These are phyloP conservation scores for Clavispora vitiphila DNA, from an alignment of 805 yeast species.

Conservation along the genomic window DNA sequence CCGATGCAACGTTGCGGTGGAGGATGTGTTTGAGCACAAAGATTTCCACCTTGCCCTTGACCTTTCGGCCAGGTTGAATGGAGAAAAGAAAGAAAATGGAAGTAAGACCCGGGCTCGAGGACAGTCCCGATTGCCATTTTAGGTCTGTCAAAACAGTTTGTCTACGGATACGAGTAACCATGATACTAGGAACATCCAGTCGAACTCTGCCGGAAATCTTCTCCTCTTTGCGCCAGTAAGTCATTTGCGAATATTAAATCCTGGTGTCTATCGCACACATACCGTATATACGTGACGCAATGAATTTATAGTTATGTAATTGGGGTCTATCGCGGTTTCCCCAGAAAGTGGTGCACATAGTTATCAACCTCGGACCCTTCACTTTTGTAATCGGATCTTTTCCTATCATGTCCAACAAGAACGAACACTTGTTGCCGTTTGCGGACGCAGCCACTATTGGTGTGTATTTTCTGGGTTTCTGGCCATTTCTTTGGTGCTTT, in stretches of 20 bases:
- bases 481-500: background rate
- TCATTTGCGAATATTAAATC: too few relatives aligned
- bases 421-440: slow-evolving; percentile 42
- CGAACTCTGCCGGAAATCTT: too few relatives aligned
- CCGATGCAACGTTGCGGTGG: slow-evolving; percentile 21
- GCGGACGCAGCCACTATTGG: slow-evolving; percentile 88
- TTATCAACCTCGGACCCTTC: background rate
- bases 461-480: slow-evolving; percentile 27
- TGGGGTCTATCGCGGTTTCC: slow-evolving; percentile 1
- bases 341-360: slow-evolving; percentile 5
- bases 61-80: slow-evolving; percentile 40
- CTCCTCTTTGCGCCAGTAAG: too few relatives aligned
- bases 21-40: slow-evolving; percentile 42
- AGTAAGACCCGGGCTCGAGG: background rate
- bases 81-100: background rate
- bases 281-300: too few relatives aligned
- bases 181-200: too few relatives aligned
- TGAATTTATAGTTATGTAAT: too few relatives aligned
- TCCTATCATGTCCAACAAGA: slow-evolving; percentile 9
- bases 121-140: background rate
- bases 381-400: background rate
- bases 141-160: too few relatives aligned
- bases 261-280: too few relatives aligned
- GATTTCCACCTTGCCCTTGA: slow-evolving; percentile 53
- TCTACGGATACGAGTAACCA: too few relatives aligned